Conservation (phyloP, 768 basidiomycete genomes). For the Mycena crocata region DNA sequence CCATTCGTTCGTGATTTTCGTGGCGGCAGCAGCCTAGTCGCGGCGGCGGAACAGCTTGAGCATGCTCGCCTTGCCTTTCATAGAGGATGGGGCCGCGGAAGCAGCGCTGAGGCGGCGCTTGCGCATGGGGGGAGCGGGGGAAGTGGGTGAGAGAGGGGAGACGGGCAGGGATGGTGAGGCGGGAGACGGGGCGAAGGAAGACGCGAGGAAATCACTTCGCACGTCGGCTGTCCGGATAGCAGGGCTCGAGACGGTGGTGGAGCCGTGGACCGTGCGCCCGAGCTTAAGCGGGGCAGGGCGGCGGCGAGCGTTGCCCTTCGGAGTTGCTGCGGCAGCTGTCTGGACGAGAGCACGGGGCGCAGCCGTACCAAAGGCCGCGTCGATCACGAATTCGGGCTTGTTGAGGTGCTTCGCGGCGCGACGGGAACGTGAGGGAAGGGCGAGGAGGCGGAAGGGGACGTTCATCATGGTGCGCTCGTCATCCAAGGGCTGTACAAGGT, state of each 20-base stretch:
- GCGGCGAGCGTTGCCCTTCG: conserved; percentile 47
- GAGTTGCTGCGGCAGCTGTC: conserved; percentile 20
- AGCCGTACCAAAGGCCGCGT: conserved; percentile 12
- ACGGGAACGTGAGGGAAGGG: conserved; percentile 28
- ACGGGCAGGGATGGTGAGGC: not conserved
- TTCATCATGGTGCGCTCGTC: conserved; percentile 49
- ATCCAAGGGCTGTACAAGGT: conserved; percentile 55
- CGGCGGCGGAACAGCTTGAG: conserved; percentile 20
- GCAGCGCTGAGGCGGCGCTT: not conserved
- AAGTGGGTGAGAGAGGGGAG: conserved; percentile 10
- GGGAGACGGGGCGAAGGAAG: conserved; percentile 54
- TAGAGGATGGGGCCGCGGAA: conserved; percentile 8
- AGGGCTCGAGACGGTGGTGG: conserved; percentile 42
- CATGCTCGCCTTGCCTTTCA: conserved; percentile 15
- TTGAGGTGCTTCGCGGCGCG: conserved; percentile 28
- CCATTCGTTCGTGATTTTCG: conserved; percentile 1
- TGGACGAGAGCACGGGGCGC: conserved; percentile 12
- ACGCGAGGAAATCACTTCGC: conserved; percentile 54
- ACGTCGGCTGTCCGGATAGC: conserved; percentile 52
- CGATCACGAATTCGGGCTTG: conserved; percentile 29
- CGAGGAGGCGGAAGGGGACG: conserved; percentile 49
- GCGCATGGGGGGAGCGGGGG: not conserved
- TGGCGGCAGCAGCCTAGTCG: not conserved
- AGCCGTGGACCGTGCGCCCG: conserved; percentile 41
- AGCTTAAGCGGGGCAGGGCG: conserved; percentile 58